A percentile compares a stretch with the other conserved stretches of the same genome.
Evolutionary conservation across 495 filamentous ascomycete species (phyloP).

Genomic region (Arthonia radiata): DNA sequence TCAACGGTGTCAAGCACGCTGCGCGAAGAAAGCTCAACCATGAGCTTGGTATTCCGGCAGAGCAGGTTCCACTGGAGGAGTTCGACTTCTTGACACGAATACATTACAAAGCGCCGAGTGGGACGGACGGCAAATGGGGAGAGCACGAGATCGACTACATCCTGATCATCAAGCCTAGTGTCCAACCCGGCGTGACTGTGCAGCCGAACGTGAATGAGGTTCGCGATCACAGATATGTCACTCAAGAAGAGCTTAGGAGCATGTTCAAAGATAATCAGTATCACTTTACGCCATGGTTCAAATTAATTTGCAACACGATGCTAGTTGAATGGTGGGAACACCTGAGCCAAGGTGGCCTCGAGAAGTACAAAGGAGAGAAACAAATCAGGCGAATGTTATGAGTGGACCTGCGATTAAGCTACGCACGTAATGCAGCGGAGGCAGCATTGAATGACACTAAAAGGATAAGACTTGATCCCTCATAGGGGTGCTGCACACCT

Average conservation of each 20-base stretch:
- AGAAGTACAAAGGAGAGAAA: conserved; percentile 66
- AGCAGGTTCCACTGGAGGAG: conserved; percentile 74
- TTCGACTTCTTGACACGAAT: conserved; percentile 92
- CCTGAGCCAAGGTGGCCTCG: conserved; percentile 46
- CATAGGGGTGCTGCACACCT: no score
- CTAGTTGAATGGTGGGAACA: conserved; percentile 96
- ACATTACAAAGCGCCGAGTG: conserved; percentile 92
- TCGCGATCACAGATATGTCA: conserved; percentile 57
- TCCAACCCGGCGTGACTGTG: conserved; percentile 47
- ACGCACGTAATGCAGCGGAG: no score
- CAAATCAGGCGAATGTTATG: conserved; percentile 65
- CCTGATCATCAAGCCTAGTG: conserved; percentile 86
- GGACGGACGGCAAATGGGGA: conserved; percentile 95
- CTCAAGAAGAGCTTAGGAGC: conserved; percentile 51
- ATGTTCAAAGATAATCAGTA: conserved; percentile 63
- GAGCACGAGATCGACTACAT: conserved; percentile 99
- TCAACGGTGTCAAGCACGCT: conserved; percentile 67
- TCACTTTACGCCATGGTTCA: conserved; percentile 96
- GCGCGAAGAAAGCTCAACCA: conserved; percentile 83
- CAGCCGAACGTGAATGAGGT: conserved; percentile 91
- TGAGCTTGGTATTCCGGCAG: conserved; percentile 73
- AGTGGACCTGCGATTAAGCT: no score
- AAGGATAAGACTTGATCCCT: no score
- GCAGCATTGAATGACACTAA: no score
- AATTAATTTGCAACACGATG: conserved; percentile 93